These are phyloP conservation scores for Monosporascus cannonballus DNA, from an alignment of 2,329 filamentous ascomycete genomes.

Conservation along the genomic window DNA sequence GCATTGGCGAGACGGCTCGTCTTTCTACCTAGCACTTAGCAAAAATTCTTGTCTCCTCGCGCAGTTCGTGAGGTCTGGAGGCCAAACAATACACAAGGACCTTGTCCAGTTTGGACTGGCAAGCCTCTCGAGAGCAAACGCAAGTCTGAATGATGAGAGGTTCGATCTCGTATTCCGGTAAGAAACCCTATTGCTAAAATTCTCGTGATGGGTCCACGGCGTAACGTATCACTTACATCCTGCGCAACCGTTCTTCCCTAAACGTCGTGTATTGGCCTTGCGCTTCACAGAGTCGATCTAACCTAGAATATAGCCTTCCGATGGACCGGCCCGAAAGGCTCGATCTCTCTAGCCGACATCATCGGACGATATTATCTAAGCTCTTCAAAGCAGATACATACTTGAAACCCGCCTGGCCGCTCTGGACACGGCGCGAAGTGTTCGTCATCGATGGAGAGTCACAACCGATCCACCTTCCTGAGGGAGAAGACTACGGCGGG, in stretches of 20 bases:
- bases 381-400: conserved; percentile 49
- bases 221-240: too few species aligned
- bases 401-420: conserved; percentile 53
- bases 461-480: conserved; percentile 46
- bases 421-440: conserved; percentile 45
- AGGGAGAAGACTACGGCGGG: conserved; percentile 49
- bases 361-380: conserved; percentile 47
- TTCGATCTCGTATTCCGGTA: conserved; percentile 51
- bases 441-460: conserved; percentile 48
- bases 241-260: too few species aligned
- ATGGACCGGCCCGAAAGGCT: conserved; percentile 38
- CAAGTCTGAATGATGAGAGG: conserved; percentile 48
- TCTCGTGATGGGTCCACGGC: too few species aligned
- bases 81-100: conserved; percentile 41
- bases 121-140: conserved; percentile 44
- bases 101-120: conserved; percentile 47
- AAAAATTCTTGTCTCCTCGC: conserved; percentile 47
- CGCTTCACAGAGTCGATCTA: not conserved
- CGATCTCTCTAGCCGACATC: conserved; percentile 49
- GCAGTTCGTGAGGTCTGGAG: conserved; percentile 41
- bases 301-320: conserved; percentile 29
- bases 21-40: conserved; percentile 49
- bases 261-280: not conserved
- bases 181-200: conserved; percentile 11
- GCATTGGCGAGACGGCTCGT: conserved; percentile 39